These are phyloP conservation scores for Phytophthora sp. DNA, from an alignment of 352 stramenopile species.

Conservation along the genomic window DNA sequence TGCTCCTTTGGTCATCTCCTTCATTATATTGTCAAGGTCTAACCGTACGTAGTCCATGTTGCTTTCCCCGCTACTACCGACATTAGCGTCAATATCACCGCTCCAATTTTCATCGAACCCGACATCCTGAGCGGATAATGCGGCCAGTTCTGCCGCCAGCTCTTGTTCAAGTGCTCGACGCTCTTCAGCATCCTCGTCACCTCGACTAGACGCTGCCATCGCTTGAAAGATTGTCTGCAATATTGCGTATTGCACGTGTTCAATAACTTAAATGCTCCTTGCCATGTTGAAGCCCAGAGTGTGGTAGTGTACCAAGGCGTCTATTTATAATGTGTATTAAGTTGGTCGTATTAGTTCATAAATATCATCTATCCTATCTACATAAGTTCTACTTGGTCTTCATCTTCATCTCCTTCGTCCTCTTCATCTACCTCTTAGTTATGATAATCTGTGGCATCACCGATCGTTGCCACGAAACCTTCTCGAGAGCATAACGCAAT, in stretches of 20 bases:
- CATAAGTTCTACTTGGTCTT: slow-evolving; percentile 18
- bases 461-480: slow-evolving; percentile 27
- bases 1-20: slow-evolving; percentile 5
- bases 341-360: too few relatives aligned
- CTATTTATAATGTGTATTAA: too few relatives aligned
- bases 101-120: slow-evolving; percentile 21
- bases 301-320: too few relatives aligned
- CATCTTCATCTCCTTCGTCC: slow-evolving; percentile 13
- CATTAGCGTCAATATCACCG: slow-evolving; percentile 4
- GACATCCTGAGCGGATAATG: slow-evolving; percentile 27
- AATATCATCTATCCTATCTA: too few relatives aligned
- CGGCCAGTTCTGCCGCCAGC: slow-evolving; percentile 46
- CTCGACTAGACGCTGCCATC: slow-evolving; percentile 29
- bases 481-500: slow-evolving; percentile 46
- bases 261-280: slow-evolving; percentile 25
- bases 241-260: too few relatives aligned
- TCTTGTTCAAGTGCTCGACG: slow-evolving; percentile 51
- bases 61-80: background rate
- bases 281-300: slow-evolving; percentile 1
- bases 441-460: background rate
- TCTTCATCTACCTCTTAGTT: slow-evolving; percentile 13
- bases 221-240: background rate
- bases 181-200: slow-evolving; percentile 49
- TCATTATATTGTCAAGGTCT: slow-evolving; percentile 42
- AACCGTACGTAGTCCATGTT: slow-evolving; percentile 37